These are phyloP conservation scores for Trichodelitschia bisporula DNA, from an alignment of 495 filamentous ascomycete genomes.

Conservation along the genomic window DNA sequence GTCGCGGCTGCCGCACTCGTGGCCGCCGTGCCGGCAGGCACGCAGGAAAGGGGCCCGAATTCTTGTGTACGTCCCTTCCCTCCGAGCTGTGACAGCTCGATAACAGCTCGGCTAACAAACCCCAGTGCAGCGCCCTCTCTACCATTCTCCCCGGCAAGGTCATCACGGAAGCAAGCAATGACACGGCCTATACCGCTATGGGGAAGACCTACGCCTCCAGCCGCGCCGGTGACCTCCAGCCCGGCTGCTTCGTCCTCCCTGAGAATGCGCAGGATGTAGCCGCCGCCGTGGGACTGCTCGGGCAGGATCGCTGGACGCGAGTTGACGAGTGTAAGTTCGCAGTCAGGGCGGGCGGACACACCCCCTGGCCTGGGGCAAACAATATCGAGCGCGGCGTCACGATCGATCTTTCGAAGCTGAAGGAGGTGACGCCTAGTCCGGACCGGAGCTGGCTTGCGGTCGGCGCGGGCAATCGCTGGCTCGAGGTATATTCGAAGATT, in stretches of 20 bases:
- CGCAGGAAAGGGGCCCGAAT: neutral
- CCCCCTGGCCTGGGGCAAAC: constrained; percentile 7
- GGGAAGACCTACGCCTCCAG: constrained; percentile 6
- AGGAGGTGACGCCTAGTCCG: constrained; percentile 5
- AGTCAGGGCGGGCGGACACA: constrained; percentile 5
- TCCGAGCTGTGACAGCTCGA: neutral
- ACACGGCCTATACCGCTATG: constrained; percentile 3
- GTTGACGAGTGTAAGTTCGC: constrained; percentile 11
- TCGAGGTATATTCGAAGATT: constrained; percentile 7
- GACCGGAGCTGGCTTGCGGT: constrained; percentile 5
- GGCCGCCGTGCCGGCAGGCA: too few species aligned
- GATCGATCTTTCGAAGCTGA: constrained; percentile 9
- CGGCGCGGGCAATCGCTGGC: constrained; percentile 9
- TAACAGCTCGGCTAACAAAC: neutral
- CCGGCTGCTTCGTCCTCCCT: constrained; percentile 9
- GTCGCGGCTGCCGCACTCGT: too few species aligned
- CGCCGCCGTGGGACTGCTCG: constrained; percentile 7
- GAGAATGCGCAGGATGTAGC: constrained; percentile 6
- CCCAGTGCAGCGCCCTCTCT: constrained; percentile 7
- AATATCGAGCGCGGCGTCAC: constrained; percentile 12
- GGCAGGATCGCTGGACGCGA: too few species aligned
- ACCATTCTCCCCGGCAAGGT: constrained; percentile 7
- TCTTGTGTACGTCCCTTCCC: neutral
- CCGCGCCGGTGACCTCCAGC: constrained; percentile 7
- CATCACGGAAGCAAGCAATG: constrained; percentile 1